phyloP scores from a whole-genome alignment of 352 stramenopile species.

The Phytophthora ohioensis region DNA sequence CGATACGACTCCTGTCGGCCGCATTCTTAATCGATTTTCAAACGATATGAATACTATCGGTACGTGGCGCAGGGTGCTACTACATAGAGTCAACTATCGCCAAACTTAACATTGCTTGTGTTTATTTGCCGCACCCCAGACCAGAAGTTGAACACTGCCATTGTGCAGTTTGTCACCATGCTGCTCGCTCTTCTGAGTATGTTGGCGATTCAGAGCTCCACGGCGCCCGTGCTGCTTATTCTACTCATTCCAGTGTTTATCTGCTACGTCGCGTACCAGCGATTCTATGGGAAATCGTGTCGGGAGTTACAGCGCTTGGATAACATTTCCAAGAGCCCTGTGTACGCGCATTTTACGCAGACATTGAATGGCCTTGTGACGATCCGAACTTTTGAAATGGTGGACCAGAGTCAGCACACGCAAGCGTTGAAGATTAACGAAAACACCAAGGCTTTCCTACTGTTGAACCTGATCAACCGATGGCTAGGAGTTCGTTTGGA shows the following conservation, averaged over 20 bases:
- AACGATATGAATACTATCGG: conserved; percentile 75
- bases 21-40: conserved; percentile 83
- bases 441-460: conserved; percentile 90
- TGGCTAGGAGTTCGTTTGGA: conserved; percentile 97
- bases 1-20: conserved; percentile 78
- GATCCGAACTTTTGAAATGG: conserved; percentile 75
- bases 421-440: conserved; percentile 63
- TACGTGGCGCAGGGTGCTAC: conserved; percentile 19
- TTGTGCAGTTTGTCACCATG: conserved; percentile 58
- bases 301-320: conserved; percentile 77
- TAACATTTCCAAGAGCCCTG: conserved; percentile 73
- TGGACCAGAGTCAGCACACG: conserved; percentile 38
- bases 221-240: conserved; percentile 52
- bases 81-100: background rate
- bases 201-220: conserved; percentile 57
- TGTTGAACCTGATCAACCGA: conserved; percentile 93
- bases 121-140: conserved; percentile 39
- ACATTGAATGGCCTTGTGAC: conserved; percentile 82
- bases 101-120: background rate
- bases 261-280: conserved; percentile 72
- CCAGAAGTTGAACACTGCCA: conserved; percentile 59
- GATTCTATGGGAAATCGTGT: conserved; percentile 74
- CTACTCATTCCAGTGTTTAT: conserved; percentile 72
- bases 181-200: conserved; percentile 62
- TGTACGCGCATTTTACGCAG: conserved; percentile 95